phyloP scores from a whole-genome alignment of 805 yeast genomes.

The Starmerella roubikii region DNA sequence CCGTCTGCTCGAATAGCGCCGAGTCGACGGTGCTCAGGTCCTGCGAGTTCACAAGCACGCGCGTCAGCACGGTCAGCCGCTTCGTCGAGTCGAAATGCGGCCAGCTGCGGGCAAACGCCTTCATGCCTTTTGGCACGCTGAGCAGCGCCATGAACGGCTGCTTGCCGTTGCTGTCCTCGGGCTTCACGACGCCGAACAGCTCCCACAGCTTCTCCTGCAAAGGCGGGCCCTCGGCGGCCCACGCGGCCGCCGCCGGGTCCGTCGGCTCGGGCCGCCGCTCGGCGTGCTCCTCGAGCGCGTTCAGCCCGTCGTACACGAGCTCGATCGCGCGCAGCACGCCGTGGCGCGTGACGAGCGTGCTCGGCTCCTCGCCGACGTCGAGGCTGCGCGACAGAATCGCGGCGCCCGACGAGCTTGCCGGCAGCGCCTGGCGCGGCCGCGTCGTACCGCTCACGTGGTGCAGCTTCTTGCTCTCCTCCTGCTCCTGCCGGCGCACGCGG shows the following conservation, averaged over 20 bases:
- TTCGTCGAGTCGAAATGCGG: conserved; percentile 68
- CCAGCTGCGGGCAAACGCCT: conserved; percentile 76
- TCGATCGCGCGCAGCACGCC: conserved; percentile 60
- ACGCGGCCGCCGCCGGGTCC: conserved; percentile 21
- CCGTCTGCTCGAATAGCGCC: conserved; percentile 55
- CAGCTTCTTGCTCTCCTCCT: not conserved
- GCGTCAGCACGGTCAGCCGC: conserved; percentile 59
- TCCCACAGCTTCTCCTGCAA: conserved; percentile 48
- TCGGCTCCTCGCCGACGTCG: conserved; percentile 22
- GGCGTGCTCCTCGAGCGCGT: conserved; percentile 64
- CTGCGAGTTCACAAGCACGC: conserved; percentile 67
- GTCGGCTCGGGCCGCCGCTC: conserved; percentile 38
- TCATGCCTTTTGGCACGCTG: conserved; percentile 75
- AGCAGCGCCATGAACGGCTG: conserved; percentile 76
- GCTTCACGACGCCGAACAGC: conserved; percentile 42
- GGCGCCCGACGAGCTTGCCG: conserved; percentile 7
- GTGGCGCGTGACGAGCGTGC: conserved; percentile 26
- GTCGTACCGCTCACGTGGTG: conserved; percentile 3
- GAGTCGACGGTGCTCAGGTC: conserved; percentile 51
- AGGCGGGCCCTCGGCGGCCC: conserved; percentile 25
- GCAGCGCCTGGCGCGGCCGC: conserved; percentile 25
- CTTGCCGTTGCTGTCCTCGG: conserved; percentile 22
- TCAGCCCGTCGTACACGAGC: conserved; percentile 58
- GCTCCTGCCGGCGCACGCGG: conserved; percentile 6
- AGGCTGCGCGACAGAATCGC: conserved; percentile 23